phyloP scores from a whole-genome alignment of 1,284 basidiomycete species.

The Agroathelia rolfsii region DNA sequence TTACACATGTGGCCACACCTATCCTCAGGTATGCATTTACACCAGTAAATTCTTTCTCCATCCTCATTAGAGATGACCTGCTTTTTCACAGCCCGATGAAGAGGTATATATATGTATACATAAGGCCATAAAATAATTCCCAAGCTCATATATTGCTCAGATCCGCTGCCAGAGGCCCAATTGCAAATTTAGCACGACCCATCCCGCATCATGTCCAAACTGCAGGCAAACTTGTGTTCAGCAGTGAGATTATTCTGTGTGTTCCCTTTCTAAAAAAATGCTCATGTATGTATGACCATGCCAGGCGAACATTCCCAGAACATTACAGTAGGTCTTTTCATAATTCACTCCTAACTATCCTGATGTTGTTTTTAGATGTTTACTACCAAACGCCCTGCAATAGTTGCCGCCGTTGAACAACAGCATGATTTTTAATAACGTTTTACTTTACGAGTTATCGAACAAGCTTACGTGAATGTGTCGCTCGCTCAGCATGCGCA shows the following conservation, averaged over 20 bases:
- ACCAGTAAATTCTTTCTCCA: conserved; percentile 6
- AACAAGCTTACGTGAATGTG: too few species aligned
- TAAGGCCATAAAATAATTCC: conserved; percentile 12
- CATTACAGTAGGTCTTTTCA: too few species aligned
- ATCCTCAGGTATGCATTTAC: conserved; percentile 22
- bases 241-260: conserved; percentile 29
- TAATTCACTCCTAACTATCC: conserved; percentile 7
- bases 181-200: conserved; percentile 39
- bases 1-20: conserved; percentile 28
- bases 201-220: conserved; percentile 30
- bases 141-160: conserved; percentile 18
- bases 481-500: too few species aligned
- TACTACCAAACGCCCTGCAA: neutral
- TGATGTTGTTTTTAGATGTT: conserved; percentile 2
- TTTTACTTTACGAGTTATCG: too few species aligned
- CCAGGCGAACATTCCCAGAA: too few species aligned
- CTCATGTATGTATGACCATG: conserved; percentile 11
- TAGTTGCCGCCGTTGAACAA: too few species aligned
- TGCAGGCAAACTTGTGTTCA: conserved; percentile 39
- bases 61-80: too few species aligned
- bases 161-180: conserved; percentile 28
- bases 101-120: conserved; percentile 14
- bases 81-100: conserved; percentile 22
- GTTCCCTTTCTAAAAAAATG: conserved; percentile 4
- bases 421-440: too few species aligned